Evolutionary conservation across 306 rosid genomes (phyloP).

Genomic region (Hippophae rhamnoides): DNA sequence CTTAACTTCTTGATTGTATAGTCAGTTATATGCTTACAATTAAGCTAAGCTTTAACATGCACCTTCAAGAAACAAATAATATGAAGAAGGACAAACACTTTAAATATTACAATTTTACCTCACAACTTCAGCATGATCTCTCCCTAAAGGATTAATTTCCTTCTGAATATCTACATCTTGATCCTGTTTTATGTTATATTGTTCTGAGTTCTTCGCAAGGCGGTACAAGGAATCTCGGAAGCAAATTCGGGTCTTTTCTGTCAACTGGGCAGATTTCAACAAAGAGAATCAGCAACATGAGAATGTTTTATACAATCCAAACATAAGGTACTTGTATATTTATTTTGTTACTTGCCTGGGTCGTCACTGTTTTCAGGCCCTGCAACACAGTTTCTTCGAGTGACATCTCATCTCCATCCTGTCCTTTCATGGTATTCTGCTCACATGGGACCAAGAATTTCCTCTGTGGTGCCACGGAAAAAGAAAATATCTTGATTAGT

Average conservation of each 20-base stretch:
- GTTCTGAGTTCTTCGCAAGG: constrained; percentile 53
- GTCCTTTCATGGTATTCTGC: constrained; percentile 21
- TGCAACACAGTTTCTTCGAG: constrained; percentile 46
- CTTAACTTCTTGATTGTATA: no score
- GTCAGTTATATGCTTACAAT: no score
- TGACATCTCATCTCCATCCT: constrained; percentile 26
- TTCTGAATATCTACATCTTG: constrained; percentile 20
- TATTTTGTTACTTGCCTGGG: constrained; percentile 30
- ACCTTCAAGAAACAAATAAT: no score
- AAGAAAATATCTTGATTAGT: no score
- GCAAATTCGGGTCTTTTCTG: constrained; percentile 49
- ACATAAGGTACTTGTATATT: constrained; percentile 1
- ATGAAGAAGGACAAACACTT: no score
- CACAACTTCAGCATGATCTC: constrained; percentile 16
- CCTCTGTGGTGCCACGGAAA: background rate
- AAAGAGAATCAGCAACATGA: constrained; percentile 10
- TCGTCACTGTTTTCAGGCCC: constrained; percentile 47
- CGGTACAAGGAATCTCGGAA: constrained; percentile 76
- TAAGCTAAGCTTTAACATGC: no score
- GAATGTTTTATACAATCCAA: background rate
- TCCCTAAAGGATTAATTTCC: constrained; percentile 18
- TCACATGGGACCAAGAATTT: constrained; percentile 24
- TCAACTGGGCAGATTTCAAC: constrained; percentile 28
- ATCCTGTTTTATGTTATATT: constrained; percentile 10
- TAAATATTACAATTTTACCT: constrained; percentile 28